Evolutionary conservation across 2,329 filamentous ascomycete genomes (phyloP).

Genomic region (Cytospora chrysosperma): DNA sequence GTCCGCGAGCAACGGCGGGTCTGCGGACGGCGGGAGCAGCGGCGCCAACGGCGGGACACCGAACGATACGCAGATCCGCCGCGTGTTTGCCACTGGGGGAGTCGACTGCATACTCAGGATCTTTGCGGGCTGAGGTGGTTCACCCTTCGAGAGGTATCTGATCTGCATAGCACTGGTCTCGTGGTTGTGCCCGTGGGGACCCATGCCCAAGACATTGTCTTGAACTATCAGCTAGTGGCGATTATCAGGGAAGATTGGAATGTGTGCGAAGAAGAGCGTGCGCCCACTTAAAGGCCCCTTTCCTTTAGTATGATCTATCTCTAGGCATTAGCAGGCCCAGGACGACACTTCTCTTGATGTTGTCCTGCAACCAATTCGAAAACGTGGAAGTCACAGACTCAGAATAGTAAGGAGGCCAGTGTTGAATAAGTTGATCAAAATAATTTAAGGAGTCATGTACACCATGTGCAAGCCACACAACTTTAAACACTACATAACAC

Average conservation of each 20-base stretch:
- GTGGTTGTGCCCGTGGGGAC: neutral
- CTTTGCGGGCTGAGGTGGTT: slow-evolving; percentile 60
- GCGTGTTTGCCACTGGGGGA: slow-evolving; percentile 85
- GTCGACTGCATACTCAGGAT: slow-evolving; percentile 78
- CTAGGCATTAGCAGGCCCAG: neutral
- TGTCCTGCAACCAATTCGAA: neutral
- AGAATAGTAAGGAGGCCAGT: too few species aligned
- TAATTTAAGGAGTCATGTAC: neutral
- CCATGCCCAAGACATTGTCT: neutral
- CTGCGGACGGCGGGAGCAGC: slow-evolving; percentile 42
- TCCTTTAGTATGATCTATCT: neutral
- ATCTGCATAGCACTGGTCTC: neutral
- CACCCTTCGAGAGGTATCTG: neutral
- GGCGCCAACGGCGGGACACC: slow-evolving; percentile 39
- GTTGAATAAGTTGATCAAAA: neutral
- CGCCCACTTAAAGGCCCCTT: neutral
- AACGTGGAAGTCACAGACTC: neutral
- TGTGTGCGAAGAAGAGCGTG: neutral
- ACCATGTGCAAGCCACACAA: neutral
- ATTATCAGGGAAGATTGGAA: neutral
- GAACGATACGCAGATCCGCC: slow-evolving; percentile 66
- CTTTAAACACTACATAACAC: neutral
- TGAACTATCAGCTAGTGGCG: neutral
- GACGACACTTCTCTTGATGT: neutral
- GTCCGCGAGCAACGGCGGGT: slow-evolving; percentile 29